Evolutionary conservation across 768 basidiomycete species (phyloP).

Genomic region (Pleurotus cornucopiae): DNA sequence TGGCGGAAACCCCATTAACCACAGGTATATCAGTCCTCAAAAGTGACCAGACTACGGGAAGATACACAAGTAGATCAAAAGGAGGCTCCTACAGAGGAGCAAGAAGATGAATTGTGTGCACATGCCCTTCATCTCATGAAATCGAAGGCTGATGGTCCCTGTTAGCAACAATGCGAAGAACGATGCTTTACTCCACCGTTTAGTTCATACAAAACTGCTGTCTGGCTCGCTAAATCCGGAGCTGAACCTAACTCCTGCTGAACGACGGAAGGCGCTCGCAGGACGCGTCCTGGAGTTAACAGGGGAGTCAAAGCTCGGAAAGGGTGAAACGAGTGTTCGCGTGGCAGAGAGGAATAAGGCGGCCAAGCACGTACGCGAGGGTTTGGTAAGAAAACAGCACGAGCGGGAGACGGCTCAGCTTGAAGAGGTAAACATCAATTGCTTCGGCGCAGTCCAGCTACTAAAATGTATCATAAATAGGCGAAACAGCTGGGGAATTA

Average conservation of each 20-base stretch:
- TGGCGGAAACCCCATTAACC: background rate
- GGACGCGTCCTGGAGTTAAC: slow-evolving; percentile 75
- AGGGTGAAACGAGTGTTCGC: slow-evolving; percentile 62
- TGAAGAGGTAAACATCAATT: slow-evolving; percentile 53
- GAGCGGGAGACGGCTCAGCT: slow-evolving; percentile 50
- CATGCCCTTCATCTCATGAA: background rate
- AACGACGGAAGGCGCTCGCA: slow-evolving; percentile 68
- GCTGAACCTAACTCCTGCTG: slow-evolving; percentile 57
- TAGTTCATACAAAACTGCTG: slow-evolving; percentile 76
- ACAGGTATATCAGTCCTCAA: slow-evolving; percentile 58
- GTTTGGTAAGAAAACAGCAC: slow-evolving; percentile 58
- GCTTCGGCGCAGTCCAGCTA: slow-evolving; percentile 2
- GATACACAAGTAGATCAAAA: slow-evolving; percentile 19
- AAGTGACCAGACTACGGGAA: slow-evolving; percentile 56
- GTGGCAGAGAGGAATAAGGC: slow-evolving; percentile 65
- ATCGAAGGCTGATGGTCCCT: background rate
- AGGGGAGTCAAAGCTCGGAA: slow-evolving; percentile 66
- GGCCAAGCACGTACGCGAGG: slow-evolving; percentile 68
- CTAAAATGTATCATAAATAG: slow-evolving; percentile 28
- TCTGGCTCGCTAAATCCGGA: slow-evolving; percentile 68
- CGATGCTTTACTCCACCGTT: slow-evolving; percentile 71
- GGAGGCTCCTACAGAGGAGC: slow-evolving; percentile 29
- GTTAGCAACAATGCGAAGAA: slow-evolving; percentile 73
- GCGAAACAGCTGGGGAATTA: slow-evolving; percentile 85
- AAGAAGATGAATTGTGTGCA: slow-evolving; percentile 54